Evolutionary conservation across 768 basidiomycete genomes (phyloP), one percentile per base, ranked within the genome.

Genomic region (Cystofilobasidium macerans): DNA sequence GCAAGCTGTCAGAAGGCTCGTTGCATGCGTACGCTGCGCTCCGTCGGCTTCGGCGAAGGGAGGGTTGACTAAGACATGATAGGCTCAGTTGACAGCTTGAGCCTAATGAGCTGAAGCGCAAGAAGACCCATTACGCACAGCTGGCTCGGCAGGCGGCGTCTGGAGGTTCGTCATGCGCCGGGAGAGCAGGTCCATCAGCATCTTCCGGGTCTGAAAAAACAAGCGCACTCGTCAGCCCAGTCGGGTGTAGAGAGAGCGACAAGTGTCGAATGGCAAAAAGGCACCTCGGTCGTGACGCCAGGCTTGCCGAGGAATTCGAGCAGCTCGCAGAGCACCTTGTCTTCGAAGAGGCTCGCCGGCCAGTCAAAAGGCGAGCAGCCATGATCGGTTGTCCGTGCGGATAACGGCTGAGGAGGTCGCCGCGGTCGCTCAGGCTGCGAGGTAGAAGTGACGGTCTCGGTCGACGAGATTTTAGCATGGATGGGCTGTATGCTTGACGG

Each of bases 251-350:
- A n/a, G n/a, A n/a, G n/a, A n/a, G n/a, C n/a, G n/a, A n/a, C n/a
- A n/a, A n/a, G n/a, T n/a, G n/a, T n/a, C n/a, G n/a, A n/a, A n/a
- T n/a, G n/a, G n/a, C n/a, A n/a, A n/a, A n/a, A n/a, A n/a, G n/a
- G 51, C 16, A 63, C 62, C 51, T 54, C 26, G n/a, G 54, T 38
- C 30, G 36, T 53, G 5, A 56, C 2, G 14, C 24, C 36, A 30
- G 62, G 51, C 9, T 20, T 35, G 8, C 36, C 48, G 12, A 53
- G 22, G 2, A 53, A 38, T 28, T 63, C 62, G 24, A 63, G 51
- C 26, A 63, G 62, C 62, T 63, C 36, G 51, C 62, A 63, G 12
- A 63, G 51, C 7, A 53, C 62, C 26, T 22, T 12, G 20, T 63
- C 62, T 36, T 63, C 36, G 26, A 63, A 63, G 24, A 63, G 13